Conservation (phyloP, 305 asterid genomes). For the Nicotiana rustica region DNA sequence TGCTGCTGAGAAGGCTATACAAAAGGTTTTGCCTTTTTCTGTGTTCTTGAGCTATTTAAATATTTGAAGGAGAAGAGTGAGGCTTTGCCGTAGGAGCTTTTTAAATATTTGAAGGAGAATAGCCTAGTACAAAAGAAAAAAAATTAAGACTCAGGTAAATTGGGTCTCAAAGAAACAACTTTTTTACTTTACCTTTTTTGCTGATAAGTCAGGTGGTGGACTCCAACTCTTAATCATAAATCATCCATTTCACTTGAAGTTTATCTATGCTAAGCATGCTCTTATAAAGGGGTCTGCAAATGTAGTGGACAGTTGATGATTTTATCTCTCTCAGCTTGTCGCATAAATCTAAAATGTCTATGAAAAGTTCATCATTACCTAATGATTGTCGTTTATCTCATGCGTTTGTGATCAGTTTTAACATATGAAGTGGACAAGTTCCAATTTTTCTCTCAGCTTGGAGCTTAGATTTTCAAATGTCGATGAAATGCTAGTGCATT, state of each 20-base stretch:
- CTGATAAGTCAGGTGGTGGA: conserved; percentile 4
- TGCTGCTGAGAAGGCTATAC: conserved; percentile 89
- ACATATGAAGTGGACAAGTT: neutral
- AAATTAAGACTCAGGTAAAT: neutral
- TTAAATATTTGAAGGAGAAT: conserved; percentile 24
- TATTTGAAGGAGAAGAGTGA: conserved; percentile 14
- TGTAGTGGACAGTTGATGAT: conserved; percentile 12
- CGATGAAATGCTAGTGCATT: conserved; percentile 34
- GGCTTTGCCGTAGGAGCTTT: neutral
- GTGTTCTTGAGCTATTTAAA: neutral
- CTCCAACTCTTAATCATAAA: conserved; percentile 12
- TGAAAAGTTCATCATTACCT: conserved; percentile 21
- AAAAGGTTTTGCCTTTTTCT: conserved; percentile 59
- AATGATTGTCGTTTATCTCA: conserved; percentile 12
- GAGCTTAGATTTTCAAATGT: conserved; percentile 27
- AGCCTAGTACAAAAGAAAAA: neutral
- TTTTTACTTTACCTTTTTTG: neutral
- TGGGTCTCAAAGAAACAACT: conserved; percentile 28
- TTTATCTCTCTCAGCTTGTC: conserved; percentile 2
- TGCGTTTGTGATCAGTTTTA: conserved; percentile 9
- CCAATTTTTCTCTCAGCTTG: neutral
- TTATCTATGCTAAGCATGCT: neutral
- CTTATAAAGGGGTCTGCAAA: neutral
- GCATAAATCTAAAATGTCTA: neutral
- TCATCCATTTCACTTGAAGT: neutral